Base-by-base conservation (phyloP, 2,329 filamentous ascomycete genomes). In the Biscogniauxia marginata region DNA sequence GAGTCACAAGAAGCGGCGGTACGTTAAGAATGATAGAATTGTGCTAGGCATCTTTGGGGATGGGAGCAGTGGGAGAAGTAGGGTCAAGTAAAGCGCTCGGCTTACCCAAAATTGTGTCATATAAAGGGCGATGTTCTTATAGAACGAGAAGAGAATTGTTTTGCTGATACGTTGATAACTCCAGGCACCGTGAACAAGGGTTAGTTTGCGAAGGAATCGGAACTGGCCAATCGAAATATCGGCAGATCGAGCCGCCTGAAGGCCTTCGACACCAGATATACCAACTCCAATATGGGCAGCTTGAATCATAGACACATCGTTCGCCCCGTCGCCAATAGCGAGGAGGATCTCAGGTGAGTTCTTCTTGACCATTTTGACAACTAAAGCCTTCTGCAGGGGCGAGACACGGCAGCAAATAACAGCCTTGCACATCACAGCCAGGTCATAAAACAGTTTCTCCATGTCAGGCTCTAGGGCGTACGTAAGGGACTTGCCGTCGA, bases 281-380 rank as follows among this genome's bases (percentile, higher is more conserved):
- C 95, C 95, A 46, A 99, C 91, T 62, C 95, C 95, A 63, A 99
- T 96, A 71, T 99, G 95, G 11, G 95, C 95, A 9, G 95, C 95
- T 77, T 99, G 95, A 54, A 99, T 99, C 95, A 99, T 99, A 18
- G 93, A 97, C n/a, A 99, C 95, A 69, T 99, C 95, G 75, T 99
- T 99, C 48, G 95, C 95, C 63, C 95, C 95, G 68, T 99, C 95
- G 64, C 95, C 95, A 71, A 99, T 97, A 51, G 95, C 95, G 50
- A 99, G 85, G 52, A 97, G 85, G 64, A 99, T 92, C 71, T 97
- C 90, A 64, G 95, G 84, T 72, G 96, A 91, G 64, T 85, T 84
- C 64, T 92, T 91, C 76, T 98, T 99, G 70, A 99, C 95, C 63
- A 98, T 85, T 79, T 99, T 99, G 65, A 99, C 95, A 20, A 99